A percentile compares a stretch with the other conserved stretches of the same genome.
Evolutionary conservation across 345 rosid genomes (phyloP).

Genomic region (Linum usitatissimum): DNA sequence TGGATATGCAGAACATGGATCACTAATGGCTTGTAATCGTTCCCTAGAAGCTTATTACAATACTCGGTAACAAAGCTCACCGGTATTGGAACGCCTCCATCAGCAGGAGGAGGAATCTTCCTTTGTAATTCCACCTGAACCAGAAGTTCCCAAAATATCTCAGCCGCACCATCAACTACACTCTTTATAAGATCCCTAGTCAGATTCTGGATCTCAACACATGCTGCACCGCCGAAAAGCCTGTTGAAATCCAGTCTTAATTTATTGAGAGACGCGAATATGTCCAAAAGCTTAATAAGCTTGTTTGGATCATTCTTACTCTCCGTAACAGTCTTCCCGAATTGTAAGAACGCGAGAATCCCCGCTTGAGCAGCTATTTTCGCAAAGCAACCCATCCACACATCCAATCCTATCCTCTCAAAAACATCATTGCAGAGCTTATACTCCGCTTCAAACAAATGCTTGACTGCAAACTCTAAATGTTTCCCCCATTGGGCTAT

Average conservation of each 20-base stretch:
- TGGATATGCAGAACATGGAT: constrained; percentile 76
- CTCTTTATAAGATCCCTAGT: constrained; percentile 91
- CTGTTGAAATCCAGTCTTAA: constrained; percentile 84
- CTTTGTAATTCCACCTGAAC: constrained; percentile 86
- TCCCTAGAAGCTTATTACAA: constrained; percentile 80
- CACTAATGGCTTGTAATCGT: constrained; percentile 64
- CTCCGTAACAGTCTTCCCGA: constrained; percentile 88
- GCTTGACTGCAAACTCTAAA: constrained; percentile 98
- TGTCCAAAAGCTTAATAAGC: constrained; percentile 82
- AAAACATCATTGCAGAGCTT: constrained; percentile 90
- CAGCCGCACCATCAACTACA: constrained; percentile 79
- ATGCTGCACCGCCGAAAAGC: constrained; percentile 94
- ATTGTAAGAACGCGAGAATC: constrained; percentile 82
- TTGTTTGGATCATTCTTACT: constrained; percentile 91
- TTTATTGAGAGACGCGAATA: constrained; percentile 74
- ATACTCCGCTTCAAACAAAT: constrained; percentile 91
- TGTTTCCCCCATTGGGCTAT: constrained; percentile 91
- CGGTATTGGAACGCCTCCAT: constrained; percentile 70
- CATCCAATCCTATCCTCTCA: constrained; percentile 72
- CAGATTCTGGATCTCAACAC: constrained; percentile 82
- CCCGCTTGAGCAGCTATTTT: constrained; percentile 97
- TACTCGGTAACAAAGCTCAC: constrained; percentile 79
- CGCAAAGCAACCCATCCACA: constrained; percentile 94
- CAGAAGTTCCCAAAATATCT: constrained; percentile 90
- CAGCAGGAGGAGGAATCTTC: constrained; percentile 66